A percentile compares a stretch with the other conserved stretches of the same genome.
These are phyloP conservation scores for Neonothopanus nambi DNA, from an alignment of 1,284 basidiomycete species.

Conservation along the genomic window DNA sequence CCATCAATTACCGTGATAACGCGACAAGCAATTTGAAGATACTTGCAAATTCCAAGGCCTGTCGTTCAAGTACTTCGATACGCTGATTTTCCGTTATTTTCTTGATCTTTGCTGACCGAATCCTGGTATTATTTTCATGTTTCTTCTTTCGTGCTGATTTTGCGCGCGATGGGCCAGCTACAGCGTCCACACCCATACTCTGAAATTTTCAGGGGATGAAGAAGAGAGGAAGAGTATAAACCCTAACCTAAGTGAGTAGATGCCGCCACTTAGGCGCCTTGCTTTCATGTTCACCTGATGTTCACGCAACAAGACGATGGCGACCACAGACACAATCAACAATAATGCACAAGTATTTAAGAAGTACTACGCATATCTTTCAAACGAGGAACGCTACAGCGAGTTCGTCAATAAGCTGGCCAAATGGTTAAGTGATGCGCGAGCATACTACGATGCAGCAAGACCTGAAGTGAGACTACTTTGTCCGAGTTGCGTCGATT, in stretches of 20 bases:
- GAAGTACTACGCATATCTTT: constrained; percentile 22
- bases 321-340: no score
- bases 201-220: no score
- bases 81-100: constrained; percentile 53
- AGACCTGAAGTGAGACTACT: constrained; percentile 34
- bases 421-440: constrained; percentile 35
- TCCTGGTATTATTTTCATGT: constrained; percentile 19
- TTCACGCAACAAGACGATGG: no score
- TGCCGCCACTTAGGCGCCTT: no score
- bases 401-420: constrained; percentile 32
- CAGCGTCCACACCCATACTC: constrained; percentile 22
- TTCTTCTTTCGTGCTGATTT: constrained; percentile 25
- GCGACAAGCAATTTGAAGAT: neutral
- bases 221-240: no score
- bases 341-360: no score
- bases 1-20: constrained; percentile 9
- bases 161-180: constrained; percentile 7
- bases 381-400: constrained; percentile 23
- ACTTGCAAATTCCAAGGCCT: constrained; percentile 61
- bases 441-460: constrained; percentile 42
- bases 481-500: neutral
- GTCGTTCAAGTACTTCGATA: constrained; percentile 53
- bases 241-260: no score
- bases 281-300: no score
- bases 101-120: constrained; percentile 38